Evolutionary conservation across 2,329 filamentous ascomycete genomes (phyloP).

Genomic region (Aspergillus pseudotamarii): DNA sequence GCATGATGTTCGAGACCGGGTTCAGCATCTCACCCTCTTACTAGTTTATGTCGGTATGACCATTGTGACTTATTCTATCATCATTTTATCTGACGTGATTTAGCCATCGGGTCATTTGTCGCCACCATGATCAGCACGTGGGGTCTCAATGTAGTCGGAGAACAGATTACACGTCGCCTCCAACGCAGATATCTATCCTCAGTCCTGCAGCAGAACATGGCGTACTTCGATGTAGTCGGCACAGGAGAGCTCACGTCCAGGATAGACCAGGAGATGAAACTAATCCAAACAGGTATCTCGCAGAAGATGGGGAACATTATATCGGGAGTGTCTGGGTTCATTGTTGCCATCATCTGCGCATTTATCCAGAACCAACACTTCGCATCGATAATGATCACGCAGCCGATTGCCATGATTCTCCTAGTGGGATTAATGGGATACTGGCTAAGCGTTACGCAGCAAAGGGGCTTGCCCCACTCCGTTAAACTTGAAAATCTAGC

Average conservation of each 20-base stretch:
- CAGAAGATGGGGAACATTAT: neutral
- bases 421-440: neutral
- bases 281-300: neutral
- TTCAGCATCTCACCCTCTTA: neutral
- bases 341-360: neutral
- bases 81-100: neutral
- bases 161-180: neutral
- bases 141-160: neutral
- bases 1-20: neutral
- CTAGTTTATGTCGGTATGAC: neutral
- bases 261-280: neutral
- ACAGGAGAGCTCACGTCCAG: neutral
- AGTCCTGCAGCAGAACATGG: neutral
- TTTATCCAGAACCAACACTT: neutral
- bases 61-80: fast-evolving
- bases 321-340: neutral
- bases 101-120: neutral
- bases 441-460: neutral
- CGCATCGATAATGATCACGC: neutral
- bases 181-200: neutral
- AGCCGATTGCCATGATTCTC: neutral
- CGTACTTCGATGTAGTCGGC: neutral
- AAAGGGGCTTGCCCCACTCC: neutral
- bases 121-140: neutral
- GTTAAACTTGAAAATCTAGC: neutral